Evolutionary conservation across 164 flowering plant species (phyloP).

Genomic region (Macadamia tetraphylla): DNA sequence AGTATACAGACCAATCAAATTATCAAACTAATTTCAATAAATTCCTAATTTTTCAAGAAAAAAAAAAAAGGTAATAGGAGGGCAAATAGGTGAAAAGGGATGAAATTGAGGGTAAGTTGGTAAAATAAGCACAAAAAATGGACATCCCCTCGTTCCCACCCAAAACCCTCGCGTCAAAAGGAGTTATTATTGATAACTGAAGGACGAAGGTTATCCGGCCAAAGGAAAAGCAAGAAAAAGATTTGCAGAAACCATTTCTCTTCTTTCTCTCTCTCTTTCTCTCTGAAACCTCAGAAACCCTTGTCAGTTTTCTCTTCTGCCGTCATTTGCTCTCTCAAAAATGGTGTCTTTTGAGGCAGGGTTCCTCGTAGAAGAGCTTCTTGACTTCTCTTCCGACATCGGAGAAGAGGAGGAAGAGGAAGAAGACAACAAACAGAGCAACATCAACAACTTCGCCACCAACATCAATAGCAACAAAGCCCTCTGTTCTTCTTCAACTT

Average conservation of each 20-base stretch:
- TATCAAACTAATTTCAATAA: no score
- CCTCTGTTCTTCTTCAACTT: conserved; percentile 5
- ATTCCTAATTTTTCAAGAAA: no score
- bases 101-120: neutral
- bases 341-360: conserved; percentile 36
- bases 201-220: neutral
- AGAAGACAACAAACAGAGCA: conserved; percentile 4
- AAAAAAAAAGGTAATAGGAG: no score
- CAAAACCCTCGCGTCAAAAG: conserved; percentile 14
- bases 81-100: neutral
- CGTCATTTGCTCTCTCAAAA: neutral
- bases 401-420: conserved; percentile 34
- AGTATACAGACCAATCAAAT: no score
- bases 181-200: conserved; percentile 9
- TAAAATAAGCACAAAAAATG: conserved; percentile 11
- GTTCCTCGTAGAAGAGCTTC: conserved; percentile 29
- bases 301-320: neutral
- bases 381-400: conserved; percentile 42
- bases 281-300: neutral
- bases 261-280: conserved; percentile 18
- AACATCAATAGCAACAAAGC: neutral
- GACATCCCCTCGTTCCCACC: conserved; percentile 25
- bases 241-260: neutral
- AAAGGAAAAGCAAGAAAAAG: conserved; percentile 4
- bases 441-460: neutral